phyloP scores from a whole-genome alignment of 148 eudicot genomes.

The Linanthus parryae region DNA sequence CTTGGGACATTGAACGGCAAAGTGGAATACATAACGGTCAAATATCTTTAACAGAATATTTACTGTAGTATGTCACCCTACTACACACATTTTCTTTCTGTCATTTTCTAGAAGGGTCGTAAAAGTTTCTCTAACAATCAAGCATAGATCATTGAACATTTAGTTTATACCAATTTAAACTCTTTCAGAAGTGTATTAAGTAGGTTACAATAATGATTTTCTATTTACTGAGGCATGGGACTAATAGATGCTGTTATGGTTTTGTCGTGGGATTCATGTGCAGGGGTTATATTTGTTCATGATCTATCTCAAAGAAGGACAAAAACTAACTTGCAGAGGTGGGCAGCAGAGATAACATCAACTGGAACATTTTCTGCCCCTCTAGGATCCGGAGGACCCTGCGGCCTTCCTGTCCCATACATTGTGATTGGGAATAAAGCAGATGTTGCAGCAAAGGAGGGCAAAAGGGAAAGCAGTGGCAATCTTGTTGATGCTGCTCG shows the following conservation, averaged over 20 bases:
- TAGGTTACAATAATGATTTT: too few species aligned
- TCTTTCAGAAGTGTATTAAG: too few species aligned
- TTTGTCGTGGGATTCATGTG: constrained; percentile 11
- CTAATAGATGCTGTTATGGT: too few species aligned
- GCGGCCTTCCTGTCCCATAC: constrained; percentile 84
- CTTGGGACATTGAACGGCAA: neutral
- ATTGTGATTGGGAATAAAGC: constrained; percentile 86
- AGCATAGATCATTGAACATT: too few species aligned
- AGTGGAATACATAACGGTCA: too few species aligned
- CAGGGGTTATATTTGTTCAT: constrained; percentile 83
- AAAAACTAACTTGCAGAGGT: constrained; percentile 69
- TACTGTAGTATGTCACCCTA: too few species aligned
- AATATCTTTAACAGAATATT: too few species aligned
- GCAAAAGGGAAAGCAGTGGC: constrained; percentile 73
- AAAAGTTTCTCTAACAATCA: too few species aligned
- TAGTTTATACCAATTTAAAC: too few species aligned
- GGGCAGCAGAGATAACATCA: constrained; percentile 79
- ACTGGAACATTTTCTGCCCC: constrained; percentile 85
- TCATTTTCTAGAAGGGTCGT: too few species aligned
- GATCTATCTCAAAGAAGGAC: constrained; percentile 85
- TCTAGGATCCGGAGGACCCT: constrained; percentile 69
- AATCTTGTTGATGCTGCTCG: constrained; percentile 92
- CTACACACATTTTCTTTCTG: too few species aligned
- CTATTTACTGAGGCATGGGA: too few species aligned
- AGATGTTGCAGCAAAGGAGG: constrained; percentile 73